Percentiles rank a stretch among this genome's conserved stretches.
Conservation (phyloP, 225 moss, liverwort and hornwort species). For the Sphagnum contortum region DNA sequence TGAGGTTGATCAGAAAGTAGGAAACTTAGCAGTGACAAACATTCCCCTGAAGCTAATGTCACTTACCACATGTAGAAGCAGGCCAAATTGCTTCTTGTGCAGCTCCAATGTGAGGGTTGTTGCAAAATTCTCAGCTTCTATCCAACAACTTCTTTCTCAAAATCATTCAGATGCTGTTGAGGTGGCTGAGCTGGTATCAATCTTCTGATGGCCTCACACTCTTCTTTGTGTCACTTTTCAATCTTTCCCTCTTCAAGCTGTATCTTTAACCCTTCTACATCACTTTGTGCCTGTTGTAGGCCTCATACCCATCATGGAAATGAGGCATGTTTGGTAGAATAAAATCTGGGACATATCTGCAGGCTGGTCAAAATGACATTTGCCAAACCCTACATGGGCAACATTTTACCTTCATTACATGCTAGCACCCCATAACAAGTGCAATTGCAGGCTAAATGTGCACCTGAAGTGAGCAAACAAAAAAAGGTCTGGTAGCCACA, state of each 20-base stretch:
- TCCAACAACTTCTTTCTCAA: slow-evolving; percentile 73
- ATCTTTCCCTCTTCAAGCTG: slow-evolving; percentile 80
- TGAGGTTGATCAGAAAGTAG: too few relatives aligned
- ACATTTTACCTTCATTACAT: too few relatives aligned
- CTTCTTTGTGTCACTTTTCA: slow-evolving; percentile 96
- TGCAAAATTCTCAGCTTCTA: slow-evolving; percentile 83
- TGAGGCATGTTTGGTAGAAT: too few relatives aligned
- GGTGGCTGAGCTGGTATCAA: slow-evolving; percentile 81
- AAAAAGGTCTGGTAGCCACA: too few relatives aligned
- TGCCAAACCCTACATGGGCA: too few relatives aligned
- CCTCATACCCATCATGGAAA: not conserved
- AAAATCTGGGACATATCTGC: too few relatives aligned
- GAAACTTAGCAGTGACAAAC: too few relatives aligned
- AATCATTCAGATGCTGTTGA: slow-evolving; percentile 68
- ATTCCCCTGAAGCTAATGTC: not conserved
- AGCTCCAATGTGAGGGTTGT: slow-evolving; percentile 81
- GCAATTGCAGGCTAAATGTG: too few relatives aligned
- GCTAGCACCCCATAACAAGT: too few relatives aligned
- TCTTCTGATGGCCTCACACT: slow-evolving; percentile 92
- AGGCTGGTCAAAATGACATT: too few relatives aligned
- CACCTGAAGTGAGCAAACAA: too few relatives aligned
- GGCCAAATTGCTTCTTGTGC: slow-evolving; percentile 88
- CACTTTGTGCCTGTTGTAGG: slow-evolving; percentile 55
- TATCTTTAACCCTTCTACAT: slow-evolving; percentile 82
- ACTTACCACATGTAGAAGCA: slow-evolving; percentile 88